phyloP scores from a whole-genome alignment of 177 flowering plant genomes.

The Vitis hybrid region DNA sequence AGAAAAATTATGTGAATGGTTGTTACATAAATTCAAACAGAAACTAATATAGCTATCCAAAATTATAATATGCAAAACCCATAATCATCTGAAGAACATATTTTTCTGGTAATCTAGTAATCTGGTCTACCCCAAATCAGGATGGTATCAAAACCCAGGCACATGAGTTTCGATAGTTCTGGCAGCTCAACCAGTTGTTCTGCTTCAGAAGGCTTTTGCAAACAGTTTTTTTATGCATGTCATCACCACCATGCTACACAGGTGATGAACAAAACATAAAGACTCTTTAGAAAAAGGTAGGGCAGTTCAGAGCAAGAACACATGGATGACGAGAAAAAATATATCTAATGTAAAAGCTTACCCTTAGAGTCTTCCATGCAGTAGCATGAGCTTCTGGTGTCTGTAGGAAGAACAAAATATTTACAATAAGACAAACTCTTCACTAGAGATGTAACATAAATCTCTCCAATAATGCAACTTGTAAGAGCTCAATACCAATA shows the following conservation, averaged over 20 bases:
- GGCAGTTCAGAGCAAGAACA: neutral
- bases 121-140: no score
- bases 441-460: neutral
- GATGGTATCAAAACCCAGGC: no score
- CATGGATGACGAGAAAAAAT: no score
- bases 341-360: conserved; percentile 22
- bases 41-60: no score
- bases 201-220: neutral
- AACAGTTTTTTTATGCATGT: neutral
- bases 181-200: no score
- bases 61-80: no score
- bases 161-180: no score
- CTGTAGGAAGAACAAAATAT: conserved; percentile 38
- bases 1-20: no score
- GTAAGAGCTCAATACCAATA: conserved; percentile 42
- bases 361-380: conserved; percentile 90
- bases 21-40: no score
- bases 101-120: no score
- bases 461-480: neutral
- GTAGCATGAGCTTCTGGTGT: conserved; percentile 86
- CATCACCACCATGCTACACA: neutral
- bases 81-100: no score
- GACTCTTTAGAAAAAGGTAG: neutral
- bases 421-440: neutral
- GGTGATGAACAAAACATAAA: neutral